These are phyloP conservation scores for Chlorophyllum brunneum DNA, from an alignment of 768 basidiomycete genomes.

Conservation along the genomic window DNA sequence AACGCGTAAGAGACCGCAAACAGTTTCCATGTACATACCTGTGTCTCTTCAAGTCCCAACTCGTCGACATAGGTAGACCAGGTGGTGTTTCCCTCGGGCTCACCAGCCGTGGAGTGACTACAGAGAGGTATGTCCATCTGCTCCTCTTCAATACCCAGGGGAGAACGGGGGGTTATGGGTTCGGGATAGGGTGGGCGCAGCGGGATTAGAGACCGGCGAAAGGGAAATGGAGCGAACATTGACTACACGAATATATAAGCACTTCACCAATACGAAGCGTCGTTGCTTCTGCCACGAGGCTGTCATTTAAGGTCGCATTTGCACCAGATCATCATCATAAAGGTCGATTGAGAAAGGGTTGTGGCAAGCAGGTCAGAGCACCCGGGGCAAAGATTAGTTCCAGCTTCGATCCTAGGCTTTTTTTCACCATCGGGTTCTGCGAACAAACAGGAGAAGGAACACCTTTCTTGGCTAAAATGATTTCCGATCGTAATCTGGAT, in stretches of 20 bases:
- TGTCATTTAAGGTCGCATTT: slow-evolving; percentile 12
- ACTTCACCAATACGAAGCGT: slow-evolving; percentile 1
- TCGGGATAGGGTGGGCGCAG: not conserved
- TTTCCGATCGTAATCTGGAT: not conserved
- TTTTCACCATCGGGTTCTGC: not conserved
- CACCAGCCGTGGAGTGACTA: too few species aligned
- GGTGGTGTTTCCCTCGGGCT: too few species aligned
- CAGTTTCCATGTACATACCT: not conserved
- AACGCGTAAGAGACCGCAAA: not conserved
- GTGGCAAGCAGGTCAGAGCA: slow-evolving; percentile 3
- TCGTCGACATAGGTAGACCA: too few species aligned
- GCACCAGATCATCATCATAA: slow-evolving; percentile 9
- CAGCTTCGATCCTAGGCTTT: not conserved
- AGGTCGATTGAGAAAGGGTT: not conserved
- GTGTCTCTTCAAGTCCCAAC: not conserved
- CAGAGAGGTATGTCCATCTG: not conserved
- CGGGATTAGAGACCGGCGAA: not conserved
- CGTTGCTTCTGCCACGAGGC: slow-evolving; percentile 12
- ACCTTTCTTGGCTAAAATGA: not conserved
- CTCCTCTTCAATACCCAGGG: not conserved
- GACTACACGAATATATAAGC: slow-evolving; percentile 5
- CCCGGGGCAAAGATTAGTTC: not conserved
- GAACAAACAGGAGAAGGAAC: not conserved
- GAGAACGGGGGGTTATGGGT: too few species aligned
- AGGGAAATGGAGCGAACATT: not conserved